These are phyloP conservation scores for Schizochytrium sp. DNA, from an alignment of 108 stramenopile species.

Conservation along the genomic window DNA sequence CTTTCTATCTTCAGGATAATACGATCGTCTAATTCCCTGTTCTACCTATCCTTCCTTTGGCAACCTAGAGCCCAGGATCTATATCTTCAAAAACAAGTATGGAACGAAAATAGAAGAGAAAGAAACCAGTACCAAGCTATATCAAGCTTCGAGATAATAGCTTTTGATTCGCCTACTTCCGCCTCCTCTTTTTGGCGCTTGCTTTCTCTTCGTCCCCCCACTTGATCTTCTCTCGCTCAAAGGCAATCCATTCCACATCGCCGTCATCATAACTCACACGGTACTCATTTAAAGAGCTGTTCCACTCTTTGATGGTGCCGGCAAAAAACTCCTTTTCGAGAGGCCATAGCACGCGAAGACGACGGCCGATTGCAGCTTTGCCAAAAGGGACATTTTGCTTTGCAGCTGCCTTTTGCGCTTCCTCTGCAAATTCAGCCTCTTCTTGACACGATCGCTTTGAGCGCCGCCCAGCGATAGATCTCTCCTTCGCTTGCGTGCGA, in stretches of 20 bases:
- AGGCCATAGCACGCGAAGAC: conserved; percentile 41
- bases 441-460: conserved; percentile 48
- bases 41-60: not conserved
- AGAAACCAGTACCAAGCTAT: not conserved
- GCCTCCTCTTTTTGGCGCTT: not conserved
- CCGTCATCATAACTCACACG: conserved; percentile 52
- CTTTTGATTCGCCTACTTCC: too few relatives aligned
- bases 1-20: not conserved
- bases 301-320: conserved; percentile 31
- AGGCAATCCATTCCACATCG: conserved; percentile 41
- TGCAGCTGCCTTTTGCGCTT: not conserved
- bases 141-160: not conserved
- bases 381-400: conserved; percentile 9
- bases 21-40: not conserved
- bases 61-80: not conserved
- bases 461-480: conserved; percentile 26
- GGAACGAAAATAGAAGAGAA: not conserved
- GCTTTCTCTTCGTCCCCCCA: conserved; percentile 11
- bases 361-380: conserved; percentile 18
- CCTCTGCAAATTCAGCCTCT: conserved; percentile 42
- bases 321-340: conserved; percentile 38
- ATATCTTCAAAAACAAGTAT: too few relatives aligned
- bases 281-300: conserved; percentile 35
- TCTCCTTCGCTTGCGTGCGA: conserved; percentile 17
- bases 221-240: conserved; percentile 40